Percentiles rank a stretch among this genome's conserved stretches.
Conservation (phyloP, 75 land plant genomes). For the Ceratopteris richardii region DNA sequence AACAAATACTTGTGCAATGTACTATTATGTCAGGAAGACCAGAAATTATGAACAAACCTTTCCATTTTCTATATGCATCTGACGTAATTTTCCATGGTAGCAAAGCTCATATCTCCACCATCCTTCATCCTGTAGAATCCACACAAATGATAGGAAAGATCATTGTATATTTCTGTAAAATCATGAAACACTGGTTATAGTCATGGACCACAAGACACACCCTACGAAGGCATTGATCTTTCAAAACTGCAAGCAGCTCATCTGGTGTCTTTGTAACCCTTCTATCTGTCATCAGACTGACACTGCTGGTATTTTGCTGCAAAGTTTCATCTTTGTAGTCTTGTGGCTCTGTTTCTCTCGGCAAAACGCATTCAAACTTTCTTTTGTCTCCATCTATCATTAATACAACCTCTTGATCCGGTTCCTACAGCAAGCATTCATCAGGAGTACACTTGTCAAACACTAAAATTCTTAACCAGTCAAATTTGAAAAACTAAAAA, state of each 20-base stretch:
- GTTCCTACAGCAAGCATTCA: constrained; percentile 33
- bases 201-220: constrained; percentile 15
- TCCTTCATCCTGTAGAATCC: constrained; percentile 68
- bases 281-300: constrained; percentile 47
- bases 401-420: constrained; percentile 50
- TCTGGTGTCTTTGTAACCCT: constrained; percentile 68
- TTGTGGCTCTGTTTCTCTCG: constrained; percentile 36
- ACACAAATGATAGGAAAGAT: background rate
- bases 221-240: constrained; percentile 53
- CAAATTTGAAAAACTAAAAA: too few species aligned
- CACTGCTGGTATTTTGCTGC: constrained; percentile 54
- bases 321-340: constrained; percentile 19
- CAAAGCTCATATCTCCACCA: constrained; percentile 97
- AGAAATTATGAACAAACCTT: constrained; percentile 64
- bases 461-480: too few species aligned
- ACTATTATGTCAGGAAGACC: too few species aligned
- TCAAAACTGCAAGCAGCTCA: constrained; percentile 62
- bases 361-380: constrained; percentile 54
- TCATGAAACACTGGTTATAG: too few species aligned
- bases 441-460: too few species aligned
- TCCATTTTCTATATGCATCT: constrained; percentile 65
- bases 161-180: too few species aligned
- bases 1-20: too few species aligned
- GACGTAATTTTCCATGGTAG: constrained; percentile 50
- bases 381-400: constrained; percentile 56